These are phyloP conservation scores for Cryphonectria carpinicola DNA, from an alignment of 2,329 filamentous ascomycete genomes.

Conservation along the genomic window DNA sequence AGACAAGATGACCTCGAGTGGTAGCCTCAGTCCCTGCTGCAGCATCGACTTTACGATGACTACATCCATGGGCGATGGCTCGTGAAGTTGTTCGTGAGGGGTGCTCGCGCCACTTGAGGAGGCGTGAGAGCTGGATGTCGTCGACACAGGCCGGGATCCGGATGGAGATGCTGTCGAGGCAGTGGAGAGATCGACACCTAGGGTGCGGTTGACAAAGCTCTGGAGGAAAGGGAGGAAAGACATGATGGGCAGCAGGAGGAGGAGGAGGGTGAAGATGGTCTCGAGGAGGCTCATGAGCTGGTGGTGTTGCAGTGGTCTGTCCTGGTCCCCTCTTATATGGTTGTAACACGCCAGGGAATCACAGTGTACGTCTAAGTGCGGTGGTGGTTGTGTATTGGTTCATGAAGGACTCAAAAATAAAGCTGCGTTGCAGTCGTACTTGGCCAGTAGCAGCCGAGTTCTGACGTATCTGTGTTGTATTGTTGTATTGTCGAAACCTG, in stretches of 20 bases:
- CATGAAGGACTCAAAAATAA: no score
- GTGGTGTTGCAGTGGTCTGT: neutral
- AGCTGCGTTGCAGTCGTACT: no score
- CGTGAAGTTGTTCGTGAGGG: conserved; percentile 15
- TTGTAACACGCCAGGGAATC: neutral
- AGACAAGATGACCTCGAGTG: conserved; percentile 58
- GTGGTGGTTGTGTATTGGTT: neutral
- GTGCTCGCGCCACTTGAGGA: neutral
- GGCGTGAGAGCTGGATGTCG: neutral
- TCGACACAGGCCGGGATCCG: neutral
- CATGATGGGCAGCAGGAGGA: conserved; percentile 20
- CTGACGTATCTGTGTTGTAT: neutral
- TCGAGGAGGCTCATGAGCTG: conserved; percentile 13
- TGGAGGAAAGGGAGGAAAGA: conserved; percentile 19
- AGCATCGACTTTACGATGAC: conserved; percentile 53
- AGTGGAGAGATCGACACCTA: neutral
- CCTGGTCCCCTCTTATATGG: neutral
- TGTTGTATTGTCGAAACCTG: neutral
- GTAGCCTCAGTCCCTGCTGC: conserved; percentile 47
- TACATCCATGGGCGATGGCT: conserved; percentile 54
- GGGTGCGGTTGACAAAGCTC: neutral
- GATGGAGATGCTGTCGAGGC: neutral
- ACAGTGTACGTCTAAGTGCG: neutral
- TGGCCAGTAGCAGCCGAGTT: no score
- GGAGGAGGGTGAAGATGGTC: conserved; percentile 5